Evolutionary conservation across 345 rosid genomes (phyloP).

Genomic region (Eutrema heterophyllum): DNA sequence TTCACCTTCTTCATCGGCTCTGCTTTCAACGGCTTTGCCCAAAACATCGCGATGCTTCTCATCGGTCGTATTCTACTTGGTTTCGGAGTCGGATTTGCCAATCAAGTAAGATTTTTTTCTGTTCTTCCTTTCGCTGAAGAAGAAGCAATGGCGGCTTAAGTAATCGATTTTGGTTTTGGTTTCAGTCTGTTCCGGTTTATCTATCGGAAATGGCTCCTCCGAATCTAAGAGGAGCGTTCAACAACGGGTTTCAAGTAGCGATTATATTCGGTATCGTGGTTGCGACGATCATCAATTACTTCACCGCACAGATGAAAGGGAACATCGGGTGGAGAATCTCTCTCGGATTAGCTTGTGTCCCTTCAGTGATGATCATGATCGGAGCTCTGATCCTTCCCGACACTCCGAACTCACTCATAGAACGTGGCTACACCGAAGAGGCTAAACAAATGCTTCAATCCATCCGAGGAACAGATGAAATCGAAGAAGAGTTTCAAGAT

Average conservation of each 20-base stretch:
- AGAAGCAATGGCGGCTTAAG: not conserved
- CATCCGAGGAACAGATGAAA: slow-evolving; percentile 49
- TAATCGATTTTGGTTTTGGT: slow-evolving; percentile 6
- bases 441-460: slow-evolving; percentile 55
- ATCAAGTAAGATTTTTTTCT: slow-evolving; percentile 45
- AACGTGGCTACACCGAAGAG: slow-evolving; percentile 53
- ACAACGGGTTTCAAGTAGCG: slow-evolving; percentile 75
- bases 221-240: slow-evolving; percentile 67
- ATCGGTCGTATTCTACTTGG: slow-evolving; percentile 73
- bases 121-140: not conserved
- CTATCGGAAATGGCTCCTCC: slow-evolving; percentile 85
- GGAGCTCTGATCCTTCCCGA: slow-evolving; percentile 69
- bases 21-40: slow-evolving; percentile 54
- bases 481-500: slow-evolving; percentile 62
- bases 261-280: slow-evolving; percentile 63
- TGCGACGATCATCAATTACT: slow-evolving; percentile 64
- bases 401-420: slow-evolving; percentile 74
- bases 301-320: slow-evolving; percentile 43
- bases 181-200: slow-evolving; percentile 68
- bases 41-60: slow-evolving; percentile 47
- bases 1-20: slow-evolving; percentile 54
- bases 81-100: slow-evolving; percentile 80
- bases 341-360: slow-evolving; percentile 61
- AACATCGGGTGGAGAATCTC: slow-evolving; percentile 81
- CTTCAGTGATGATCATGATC: slow-evolving; percentile 54